A percentile compares a stretch with the other conserved stretches of the same genome.
These are phyloP conservation scores for Coemansia brasiliensis DNA, from an alignment of 192 early-diverging fungal genomes.

Conservation along the genomic window DNA sequence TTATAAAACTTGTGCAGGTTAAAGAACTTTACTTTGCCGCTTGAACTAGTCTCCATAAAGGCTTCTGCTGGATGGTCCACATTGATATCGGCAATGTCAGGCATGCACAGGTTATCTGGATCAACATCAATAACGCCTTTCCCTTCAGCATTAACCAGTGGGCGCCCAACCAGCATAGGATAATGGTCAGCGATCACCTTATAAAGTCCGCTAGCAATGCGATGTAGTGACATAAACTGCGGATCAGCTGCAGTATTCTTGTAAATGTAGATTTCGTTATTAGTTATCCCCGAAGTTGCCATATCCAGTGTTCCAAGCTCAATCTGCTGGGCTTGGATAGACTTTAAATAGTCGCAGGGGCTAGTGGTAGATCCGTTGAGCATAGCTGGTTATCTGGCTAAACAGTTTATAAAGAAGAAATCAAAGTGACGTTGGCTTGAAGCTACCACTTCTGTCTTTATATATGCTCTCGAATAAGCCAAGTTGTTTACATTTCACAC, in stretches of 20 bases:
- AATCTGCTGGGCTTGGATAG: conserved; percentile 34
- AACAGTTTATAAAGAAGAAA: too few relatives aligned
- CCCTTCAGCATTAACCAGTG: conserved; percentile 18
- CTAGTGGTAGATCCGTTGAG: too few relatives aligned
- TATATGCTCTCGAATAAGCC: too few relatives aligned
- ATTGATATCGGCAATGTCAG: conserved; percentile 27
- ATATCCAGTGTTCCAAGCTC: conserved; percentile 37
- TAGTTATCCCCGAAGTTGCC: conserved; percentile 25
- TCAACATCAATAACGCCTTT: conserved; percentile 31
- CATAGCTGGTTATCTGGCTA: too few relatives aligned
- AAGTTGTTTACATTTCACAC: background rate
- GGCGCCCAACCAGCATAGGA: conserved; percentile 36
- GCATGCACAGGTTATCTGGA: conserved; percentile 35
- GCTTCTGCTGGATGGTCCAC: conserved; percentile 27
- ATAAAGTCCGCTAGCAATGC: conserved; percentile 26
- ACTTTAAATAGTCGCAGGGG: background rate
- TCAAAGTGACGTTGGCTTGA: background rate
- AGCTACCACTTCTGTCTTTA: background rate
- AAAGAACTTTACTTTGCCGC: conserved; percentile 30
- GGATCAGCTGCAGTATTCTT: conserved; percentile 5
- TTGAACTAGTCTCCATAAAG: conserved; percentile 17
- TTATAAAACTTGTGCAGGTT: conserved; percentile 34
- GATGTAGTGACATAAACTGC: conserved; percentile 34
- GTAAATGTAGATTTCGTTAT: conserved; percentile 38
- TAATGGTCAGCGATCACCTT: conserved; percentile 45